These are phyloP conservation scores for Kluyveromyces marxianus DNA, from an alignment of 1,139 yeast genomes.

Conservation along the genomic window DNA sequence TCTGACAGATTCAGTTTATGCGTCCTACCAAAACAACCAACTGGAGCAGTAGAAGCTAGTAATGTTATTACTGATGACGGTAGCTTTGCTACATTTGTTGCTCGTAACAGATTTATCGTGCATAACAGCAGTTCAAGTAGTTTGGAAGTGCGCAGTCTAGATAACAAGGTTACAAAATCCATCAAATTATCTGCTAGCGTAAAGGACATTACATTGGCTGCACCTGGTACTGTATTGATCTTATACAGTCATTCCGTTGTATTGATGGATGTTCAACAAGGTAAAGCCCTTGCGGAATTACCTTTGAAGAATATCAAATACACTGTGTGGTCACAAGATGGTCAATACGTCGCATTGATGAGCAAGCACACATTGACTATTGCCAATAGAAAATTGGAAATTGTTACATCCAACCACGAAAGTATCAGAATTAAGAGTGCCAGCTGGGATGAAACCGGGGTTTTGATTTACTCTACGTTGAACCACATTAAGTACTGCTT, in stretches of 20 bases:
- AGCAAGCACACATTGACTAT: conserved; percentile 91
- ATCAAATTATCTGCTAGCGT: conserved; percentile 68
- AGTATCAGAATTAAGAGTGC: conserved; percentile 96
- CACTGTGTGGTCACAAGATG: conserved; percentile 83
- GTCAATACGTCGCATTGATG: conserved; percentile 78
- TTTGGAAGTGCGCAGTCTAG: conserved; percentile 77
- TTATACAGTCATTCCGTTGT: conserved; percentile 67
- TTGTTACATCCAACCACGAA: conserved; percentile 84
- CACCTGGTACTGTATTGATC: conserved; percentile 77
- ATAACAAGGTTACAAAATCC: conserved; percentile 72
- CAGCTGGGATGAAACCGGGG: conserved; percentile 95
- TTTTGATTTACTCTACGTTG: conserved; percentile 84
- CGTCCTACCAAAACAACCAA: conserved; percentile 74
- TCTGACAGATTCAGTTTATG: conserved; percentile 65
- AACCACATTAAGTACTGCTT: conserved; percentile 93
- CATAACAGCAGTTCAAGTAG: conserved; percentile 57
- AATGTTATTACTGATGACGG: conserved; percentile 76
- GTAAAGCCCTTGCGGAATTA: conserved; percentile 65
- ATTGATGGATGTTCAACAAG: conserved; percentile 88
- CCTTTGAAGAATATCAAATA: conserved; percentile 78
- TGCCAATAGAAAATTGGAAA: conserved; percentile 70
- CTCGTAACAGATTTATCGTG: conserved; percentile 89
- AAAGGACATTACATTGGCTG: conserved; percentile 67
- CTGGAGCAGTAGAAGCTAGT: conserved; percentile 88
- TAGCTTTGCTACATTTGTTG: conserved; percentile 79